Conservation (phyloP, 1,284 basidiomycete genomes). For the Boletus subluridellus region DNA sequence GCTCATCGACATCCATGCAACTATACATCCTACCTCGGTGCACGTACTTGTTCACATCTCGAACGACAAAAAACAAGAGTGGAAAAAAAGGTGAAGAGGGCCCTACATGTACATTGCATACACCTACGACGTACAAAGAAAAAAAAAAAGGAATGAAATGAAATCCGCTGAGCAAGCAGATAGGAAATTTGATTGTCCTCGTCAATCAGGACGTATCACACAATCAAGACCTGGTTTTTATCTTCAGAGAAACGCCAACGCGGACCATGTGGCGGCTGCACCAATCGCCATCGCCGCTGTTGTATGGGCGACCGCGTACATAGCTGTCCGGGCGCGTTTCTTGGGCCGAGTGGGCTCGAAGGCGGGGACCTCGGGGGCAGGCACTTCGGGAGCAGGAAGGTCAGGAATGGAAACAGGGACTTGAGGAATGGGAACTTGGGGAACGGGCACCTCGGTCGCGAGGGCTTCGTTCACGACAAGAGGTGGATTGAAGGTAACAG, state of each 20-base stretch:
- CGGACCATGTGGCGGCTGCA: constrained; percentile 65
- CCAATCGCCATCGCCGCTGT: constrained; percentile 58
- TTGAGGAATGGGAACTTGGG: constrained; percentile 1
- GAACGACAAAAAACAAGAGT: background rate
- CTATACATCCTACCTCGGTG: constrained; percentile 4
- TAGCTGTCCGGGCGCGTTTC: constrained; percentile 45
- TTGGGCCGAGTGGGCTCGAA: constrained; percentile 32
- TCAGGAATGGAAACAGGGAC: background rate
- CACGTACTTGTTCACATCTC: constrained; percentile 6
- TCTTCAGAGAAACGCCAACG: constrained; percentile 56
- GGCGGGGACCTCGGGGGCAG: background rate
- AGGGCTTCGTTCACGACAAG: background rate
- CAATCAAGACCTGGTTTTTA: background rate
- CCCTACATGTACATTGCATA: background rate
- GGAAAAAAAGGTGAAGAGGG: background rate
- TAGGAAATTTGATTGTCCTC: background rate
- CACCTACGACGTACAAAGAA: background rate
- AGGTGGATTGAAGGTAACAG: background rate
- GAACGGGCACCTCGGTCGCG: constrained; percentile 4
- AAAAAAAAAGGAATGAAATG: background rate
- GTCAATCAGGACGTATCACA: background rate
- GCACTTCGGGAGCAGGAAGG: background rate
- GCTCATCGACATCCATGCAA: background rate
- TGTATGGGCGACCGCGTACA: constrained; percentile 48
- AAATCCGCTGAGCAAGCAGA: background rate